Evolutionary conservation across 257 asterid species (phyloP), one percentile per base, ranked within the genome.

Genomic region (Plantago elongata): DNA sequence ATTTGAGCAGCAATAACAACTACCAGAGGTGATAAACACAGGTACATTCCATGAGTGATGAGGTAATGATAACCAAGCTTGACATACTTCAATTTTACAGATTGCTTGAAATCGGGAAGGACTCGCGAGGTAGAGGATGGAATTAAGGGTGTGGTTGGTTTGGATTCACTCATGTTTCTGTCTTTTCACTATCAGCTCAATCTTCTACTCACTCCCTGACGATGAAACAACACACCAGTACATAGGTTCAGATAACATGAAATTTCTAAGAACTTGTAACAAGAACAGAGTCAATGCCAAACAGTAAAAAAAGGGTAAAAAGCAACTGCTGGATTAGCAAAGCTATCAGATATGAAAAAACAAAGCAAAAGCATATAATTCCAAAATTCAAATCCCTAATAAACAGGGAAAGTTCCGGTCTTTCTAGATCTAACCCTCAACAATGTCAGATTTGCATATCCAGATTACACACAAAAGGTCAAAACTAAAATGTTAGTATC

Each of bases 31-130:
- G 94, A 81, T 44, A 88, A 69, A 64, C 60, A 81, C 6, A 88
- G 82, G 78, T 65, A 83, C 94, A 85, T 88, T 55, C 91, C 96
- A 79, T 85, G 96, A 14, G 94, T 85, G 34, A 85, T 83, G 29
- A 88, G 87, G 75, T 79, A 76, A 69, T 85, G 96, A 45, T 88
- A 88, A 12, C 96, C 96, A 43, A 88, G 94, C 79, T 88, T 88
- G 70, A 88, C 96, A 77, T 88, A 88, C 76, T 88, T 88, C 77
- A 88, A 48, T 63, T 88, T 88, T 40, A 88, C 75, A 51, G 96
- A 88, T 61, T 85, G 77, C 45, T 88, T 78, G 75, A 88, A 88
- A 85, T 88, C 96, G 4, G 94, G 96, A 68, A 88, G 92, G 69
- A 70, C 78, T 56, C 59, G 69, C 0, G 94, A 77, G 11, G 81